phyloP scores from a whole-genome alignment of 108 stramenopile species.

The Schizochytrium sp. region DNA sequence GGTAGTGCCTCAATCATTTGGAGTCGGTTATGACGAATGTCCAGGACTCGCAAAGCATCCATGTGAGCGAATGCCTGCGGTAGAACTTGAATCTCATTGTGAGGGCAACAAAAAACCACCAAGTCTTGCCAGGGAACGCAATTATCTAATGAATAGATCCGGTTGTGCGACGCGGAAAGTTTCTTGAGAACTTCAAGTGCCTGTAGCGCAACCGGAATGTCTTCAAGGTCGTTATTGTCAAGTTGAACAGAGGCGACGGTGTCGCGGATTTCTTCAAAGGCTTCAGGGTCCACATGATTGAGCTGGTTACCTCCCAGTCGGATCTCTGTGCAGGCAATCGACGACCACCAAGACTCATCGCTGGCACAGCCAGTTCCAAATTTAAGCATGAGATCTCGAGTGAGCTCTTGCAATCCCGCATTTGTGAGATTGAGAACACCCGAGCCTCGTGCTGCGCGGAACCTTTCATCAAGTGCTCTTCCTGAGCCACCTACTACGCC shows the following conservation, averaged over 20 bases:
- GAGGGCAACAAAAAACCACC: background rate
- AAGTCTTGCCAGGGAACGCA: background rate
- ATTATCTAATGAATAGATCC: background rate
- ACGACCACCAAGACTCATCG: background rate
- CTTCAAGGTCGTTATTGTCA: constrained; percentile 40
- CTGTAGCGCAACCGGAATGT: background rate
- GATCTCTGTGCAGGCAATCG: constrained; percentile 1
- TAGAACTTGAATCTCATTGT: constrained; percentile 7
- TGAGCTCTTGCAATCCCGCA: background rate
- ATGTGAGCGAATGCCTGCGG: background rate
- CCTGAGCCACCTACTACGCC: background rate
- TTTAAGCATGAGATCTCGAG: constrained; percentile 1
- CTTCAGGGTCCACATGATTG: background rate
- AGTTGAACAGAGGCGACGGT: background rate
- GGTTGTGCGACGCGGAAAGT: background rate
- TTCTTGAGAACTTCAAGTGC: constrained; percentile 27
- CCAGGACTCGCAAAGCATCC: background rate
- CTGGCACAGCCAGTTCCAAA: background rate
- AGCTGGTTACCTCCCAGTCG: background rate
- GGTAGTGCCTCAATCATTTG: background rate
- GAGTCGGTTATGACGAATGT: background rate
- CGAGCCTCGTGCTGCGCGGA: background rate
- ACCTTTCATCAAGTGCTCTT: background rate
- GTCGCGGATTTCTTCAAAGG: constrained; percentile 29
- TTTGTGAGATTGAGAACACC: constrained; percentile 1